Conservation (phyloP, 208 protist species). For the Naegleria fowleri region DNA sequence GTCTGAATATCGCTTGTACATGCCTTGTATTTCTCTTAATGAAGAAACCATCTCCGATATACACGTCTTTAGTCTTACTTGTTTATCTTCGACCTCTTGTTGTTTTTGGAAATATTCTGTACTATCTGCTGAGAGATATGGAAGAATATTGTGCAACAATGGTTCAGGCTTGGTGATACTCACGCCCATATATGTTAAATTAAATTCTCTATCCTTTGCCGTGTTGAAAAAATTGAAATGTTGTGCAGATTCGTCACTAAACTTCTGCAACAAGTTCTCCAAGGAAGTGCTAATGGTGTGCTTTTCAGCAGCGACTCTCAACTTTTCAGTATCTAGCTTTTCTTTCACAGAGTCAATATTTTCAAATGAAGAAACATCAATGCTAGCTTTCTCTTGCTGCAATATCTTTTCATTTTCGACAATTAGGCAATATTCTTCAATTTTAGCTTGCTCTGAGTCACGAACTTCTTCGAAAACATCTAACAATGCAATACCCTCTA, state of each 20-base stretch:
- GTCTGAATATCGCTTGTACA: neutral
- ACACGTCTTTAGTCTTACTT: neutral
- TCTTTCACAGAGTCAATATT: neutral
- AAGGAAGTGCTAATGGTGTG: neutral
- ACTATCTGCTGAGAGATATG: neutral
- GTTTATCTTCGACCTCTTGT: neutral
- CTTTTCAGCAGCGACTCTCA: neutral
- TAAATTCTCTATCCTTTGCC: neutral
- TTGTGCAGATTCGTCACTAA: neutral
- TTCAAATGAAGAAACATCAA: neutral
- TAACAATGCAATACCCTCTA: neutral
- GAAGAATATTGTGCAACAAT: neutral
- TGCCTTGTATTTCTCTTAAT: neutral
- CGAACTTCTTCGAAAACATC: neutral
- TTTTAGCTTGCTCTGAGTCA: neutral
- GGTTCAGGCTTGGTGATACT: neutral
- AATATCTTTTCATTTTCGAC: neutral
- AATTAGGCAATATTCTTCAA: neutral
- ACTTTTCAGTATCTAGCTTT: neutral
- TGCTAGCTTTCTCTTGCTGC: neutral
- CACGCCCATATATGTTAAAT: neutral
- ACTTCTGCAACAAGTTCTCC: neutral
- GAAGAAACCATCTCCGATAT: neutral
- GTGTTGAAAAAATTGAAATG: neutral
- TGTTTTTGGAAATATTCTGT: neutral